phyloP scores from a whole-genome alignment of 352 stramenopile species.

The Globisporangium heterothallicum region DNA sequence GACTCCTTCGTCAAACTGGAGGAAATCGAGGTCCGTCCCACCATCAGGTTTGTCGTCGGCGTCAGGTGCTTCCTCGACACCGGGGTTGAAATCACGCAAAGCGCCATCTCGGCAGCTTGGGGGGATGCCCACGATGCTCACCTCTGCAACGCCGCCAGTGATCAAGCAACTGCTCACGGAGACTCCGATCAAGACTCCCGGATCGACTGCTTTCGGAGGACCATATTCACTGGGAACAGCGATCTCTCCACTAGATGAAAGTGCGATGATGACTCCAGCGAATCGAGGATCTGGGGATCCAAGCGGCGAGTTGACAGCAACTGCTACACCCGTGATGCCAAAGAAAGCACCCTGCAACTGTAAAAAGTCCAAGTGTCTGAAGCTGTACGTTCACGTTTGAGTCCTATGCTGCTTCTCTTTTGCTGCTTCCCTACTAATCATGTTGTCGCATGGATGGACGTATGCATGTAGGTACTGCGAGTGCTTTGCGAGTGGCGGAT shows the following conservation, averaged over 20 bases:
- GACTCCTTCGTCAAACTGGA: slow-evolving; percentile 16
- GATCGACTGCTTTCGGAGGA: neutral
- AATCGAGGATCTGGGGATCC: slow-evolving; percentile 12
- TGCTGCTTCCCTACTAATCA: neutral
- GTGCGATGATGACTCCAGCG: slow-evolving; percentile 15
- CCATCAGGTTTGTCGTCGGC: slow-evolving; percentile 9
- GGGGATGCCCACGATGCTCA: slow-evolving; percentile 3
- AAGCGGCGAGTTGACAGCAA: slow-evolving; percentile 6
- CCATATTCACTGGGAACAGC: neutral
- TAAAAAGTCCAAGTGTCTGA: slow-evolving; percentile 97
- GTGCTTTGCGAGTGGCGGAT: slow-evolving; percentile 91
- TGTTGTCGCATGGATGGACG: neutral
- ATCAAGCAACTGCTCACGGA: neutral
- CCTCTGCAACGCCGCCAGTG: neutral
- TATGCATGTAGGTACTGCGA: slow-evolving; percentile 83
- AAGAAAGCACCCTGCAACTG: slow-evolving; percentile 92
- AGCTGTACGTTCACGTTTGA: slow-evolving; percentile 61
- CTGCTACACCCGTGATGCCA: slow-evolving; percentile 4
- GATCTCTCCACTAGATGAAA: neutral
- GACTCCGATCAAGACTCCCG: slow-evolving; percentile 5
- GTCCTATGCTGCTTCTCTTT: neutral
- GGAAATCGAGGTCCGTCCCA: slow-evolving; percentile 13
- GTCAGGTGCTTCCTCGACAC: neutral
- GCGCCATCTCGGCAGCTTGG: neutral
- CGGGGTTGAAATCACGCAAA: neutral